Conservation (phyloP, 768 basidiomycete genomes). For the Suillus americanus region DNA sequence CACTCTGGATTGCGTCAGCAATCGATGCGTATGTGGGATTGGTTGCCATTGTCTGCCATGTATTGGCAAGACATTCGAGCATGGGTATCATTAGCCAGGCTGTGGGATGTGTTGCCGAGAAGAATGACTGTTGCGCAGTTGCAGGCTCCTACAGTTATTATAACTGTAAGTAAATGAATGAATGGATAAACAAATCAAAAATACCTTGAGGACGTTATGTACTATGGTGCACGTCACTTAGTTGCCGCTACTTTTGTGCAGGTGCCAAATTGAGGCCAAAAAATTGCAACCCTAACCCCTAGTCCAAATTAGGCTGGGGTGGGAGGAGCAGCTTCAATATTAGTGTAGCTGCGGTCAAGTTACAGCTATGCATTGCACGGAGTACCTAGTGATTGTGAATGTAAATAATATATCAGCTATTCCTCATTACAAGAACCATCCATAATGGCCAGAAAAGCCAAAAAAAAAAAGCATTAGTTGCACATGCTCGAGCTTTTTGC, state of each 20-base stretch:
- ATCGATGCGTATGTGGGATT: background rate
- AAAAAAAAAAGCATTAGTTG: background rate
- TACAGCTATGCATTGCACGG: no score
- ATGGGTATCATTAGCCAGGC: background rate
- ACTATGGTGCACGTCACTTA: no score
- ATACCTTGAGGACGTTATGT: constrained; percentile 11
- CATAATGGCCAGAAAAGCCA: background rate
- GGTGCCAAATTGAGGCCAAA: no score
- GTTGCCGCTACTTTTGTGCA: no score
- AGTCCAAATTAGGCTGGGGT: no score
- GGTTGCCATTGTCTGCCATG: background rate
- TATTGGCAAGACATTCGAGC: background rate
- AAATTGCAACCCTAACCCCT: no score
- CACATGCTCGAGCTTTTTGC: no score
- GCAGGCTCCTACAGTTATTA: background rate
- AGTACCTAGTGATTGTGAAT: no score
- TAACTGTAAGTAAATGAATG: background rate
- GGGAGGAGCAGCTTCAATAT: no score
- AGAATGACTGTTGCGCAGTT: background rate
- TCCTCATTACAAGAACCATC: background rate
- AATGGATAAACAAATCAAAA: background rate
- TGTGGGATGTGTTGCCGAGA: background rate
- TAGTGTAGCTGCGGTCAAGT: no score
- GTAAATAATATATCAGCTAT: no score
- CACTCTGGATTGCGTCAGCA: background rate